Evolutionary conservation across 371 early-diverging fungal genomes (phyloP).

Genomic region (Zopfochytrium polystomum): DNA sequence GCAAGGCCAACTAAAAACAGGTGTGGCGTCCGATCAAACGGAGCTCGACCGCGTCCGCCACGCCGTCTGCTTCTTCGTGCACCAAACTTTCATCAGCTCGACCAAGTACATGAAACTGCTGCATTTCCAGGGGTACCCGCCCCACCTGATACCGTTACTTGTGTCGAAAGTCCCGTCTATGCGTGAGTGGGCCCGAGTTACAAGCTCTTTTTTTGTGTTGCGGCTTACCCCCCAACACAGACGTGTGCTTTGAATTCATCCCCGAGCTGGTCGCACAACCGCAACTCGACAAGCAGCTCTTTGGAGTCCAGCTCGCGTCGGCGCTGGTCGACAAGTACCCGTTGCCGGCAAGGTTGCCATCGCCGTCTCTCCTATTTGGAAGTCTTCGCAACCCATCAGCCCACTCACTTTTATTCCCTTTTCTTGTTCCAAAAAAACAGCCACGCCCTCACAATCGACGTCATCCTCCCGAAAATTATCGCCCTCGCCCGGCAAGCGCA

Average conservation of each 20-base stretch:
- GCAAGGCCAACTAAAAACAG: no score
- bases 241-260: conserved; percentile 57
- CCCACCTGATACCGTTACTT: conserved; percentile 33
- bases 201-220: background rate
- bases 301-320: conserved; percentile 48
- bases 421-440: background rate
- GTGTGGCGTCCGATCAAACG: no score
- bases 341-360: conserved; percentile 31
- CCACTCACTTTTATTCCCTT: background rate
- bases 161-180: conserved; percentile 54
- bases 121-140: conserved; percentile 53
- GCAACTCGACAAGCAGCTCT: conserved; percentile 40
- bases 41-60: no score
- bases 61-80: conserved; percentile 43
- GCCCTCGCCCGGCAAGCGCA: background rate
- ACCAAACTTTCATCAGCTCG: conserved; percentile 48
- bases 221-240: conserved; percentile 5
- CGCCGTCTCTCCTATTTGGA: background rate
- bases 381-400: no score
- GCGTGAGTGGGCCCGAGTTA: conserved; percentile 32
- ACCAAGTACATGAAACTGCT: conserved; percentile 46
- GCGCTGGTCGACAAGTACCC: conserved; percentile 50
- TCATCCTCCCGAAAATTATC: conserved; percentile 3
- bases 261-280: conserved; percentile 51
- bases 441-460: background rate